Evolutionary conservation across 2,329 filamentous ascomycete genomes (phyloP).

Genomic region (Phaeophleospora eucalypticola): DNA sequence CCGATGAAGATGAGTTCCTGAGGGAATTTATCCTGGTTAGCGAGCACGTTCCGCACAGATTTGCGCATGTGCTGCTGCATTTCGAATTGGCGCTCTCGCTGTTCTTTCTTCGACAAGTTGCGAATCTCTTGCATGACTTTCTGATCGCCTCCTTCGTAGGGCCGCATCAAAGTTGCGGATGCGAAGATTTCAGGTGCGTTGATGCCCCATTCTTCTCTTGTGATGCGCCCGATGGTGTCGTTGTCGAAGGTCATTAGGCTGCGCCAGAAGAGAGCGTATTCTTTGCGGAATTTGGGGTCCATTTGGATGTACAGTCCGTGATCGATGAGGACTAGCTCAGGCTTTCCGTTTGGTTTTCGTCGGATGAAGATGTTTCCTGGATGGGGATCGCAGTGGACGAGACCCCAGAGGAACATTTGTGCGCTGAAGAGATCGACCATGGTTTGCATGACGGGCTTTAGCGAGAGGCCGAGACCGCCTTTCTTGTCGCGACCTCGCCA

Average conservation of each 20-base stretch:
- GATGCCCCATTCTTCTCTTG: slow-evolving; percentile 75
- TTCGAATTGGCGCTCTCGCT: slow-evolving; percentile 63
- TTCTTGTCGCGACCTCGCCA: slow-evolving; percentile 70
- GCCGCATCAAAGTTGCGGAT: slow-evolving; percentile 80
- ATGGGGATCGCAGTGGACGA: slow-evolving; percentile 94
- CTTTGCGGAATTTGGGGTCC: slow-evolving; percentile 72
- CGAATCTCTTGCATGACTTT: slow-evolving; percentile 52
- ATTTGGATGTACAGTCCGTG: slow-evolving; percentile 95
- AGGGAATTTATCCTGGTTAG: slow-evolving; percentile 83
- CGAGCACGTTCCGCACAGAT: slow-evolving; percentile 73
- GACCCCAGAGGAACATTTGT: slow-evolving; percentile 96
- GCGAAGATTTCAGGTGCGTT: slow-evolving; percentile 87
- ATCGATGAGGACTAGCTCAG: slow-evolving; percentile 93
- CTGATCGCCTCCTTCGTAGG: slow-evolving; percentile 80
- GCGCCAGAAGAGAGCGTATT: slow-evolving; percentile 92
- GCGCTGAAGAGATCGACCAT: slow-evolving; percentile 97
- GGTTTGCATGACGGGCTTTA: slow-evolving; percentile 88
- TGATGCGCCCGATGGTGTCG: slow-evolving; percentile 66
- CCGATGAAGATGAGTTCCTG: slow-evolving; percentile 90
- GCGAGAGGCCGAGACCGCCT: slow-evolving; percentile 77
- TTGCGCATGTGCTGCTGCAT: slow-evolving; percentile 71
- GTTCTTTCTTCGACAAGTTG: slow-evolving; percentile 55
- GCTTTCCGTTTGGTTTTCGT: slow-evolving; percentile 71
- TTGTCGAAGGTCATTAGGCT: slow-evolving; percentile 92
- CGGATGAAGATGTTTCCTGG: slow-evolving; percentile 97